A percentile compares a stretch with the other conserved stretches of the same genome.
These are phyloP conservation scores for Pseudogymnoascus sp. DNA, from an alignment of 2,329 filamentous ascomycete genomes.

Conservation along the genomic window DNA sequence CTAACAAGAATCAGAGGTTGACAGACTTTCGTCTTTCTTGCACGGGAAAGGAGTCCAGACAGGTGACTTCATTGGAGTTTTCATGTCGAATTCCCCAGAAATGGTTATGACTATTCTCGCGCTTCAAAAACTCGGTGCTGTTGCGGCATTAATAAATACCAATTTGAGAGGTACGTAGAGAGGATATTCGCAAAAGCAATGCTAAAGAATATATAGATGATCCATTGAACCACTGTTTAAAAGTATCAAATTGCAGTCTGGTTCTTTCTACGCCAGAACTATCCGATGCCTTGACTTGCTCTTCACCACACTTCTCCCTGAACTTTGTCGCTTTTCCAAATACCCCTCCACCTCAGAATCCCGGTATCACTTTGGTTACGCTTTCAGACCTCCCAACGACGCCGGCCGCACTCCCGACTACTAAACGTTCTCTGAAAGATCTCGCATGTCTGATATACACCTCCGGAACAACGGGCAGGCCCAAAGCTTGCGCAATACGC, in stretches of 20 bases:
- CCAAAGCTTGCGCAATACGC: constrained; percentile 37
- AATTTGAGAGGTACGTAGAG: constrained; percentile 35
- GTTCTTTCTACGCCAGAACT: constrained; percentile 39
- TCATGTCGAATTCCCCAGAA: constrained; percentile 41
- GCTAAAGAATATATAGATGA: constrained; percentile 27
- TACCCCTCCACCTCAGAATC: constrained; percentile 7
- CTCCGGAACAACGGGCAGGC: constrained; percentile 40
- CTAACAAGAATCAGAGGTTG: constrained; percentile 30
- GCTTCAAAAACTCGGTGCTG: constrained; percentile 38
- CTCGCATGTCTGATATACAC: constrained; percentile 38
- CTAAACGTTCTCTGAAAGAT: constrained; percentile 31
- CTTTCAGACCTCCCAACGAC: constrained; percentile 13
- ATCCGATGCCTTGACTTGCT: constrained; percentile 25
- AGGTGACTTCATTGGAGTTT: constrained; percentile 38
- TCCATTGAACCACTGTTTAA: constrained; percentile 38
- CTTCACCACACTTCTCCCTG: constrained; percentile 31
- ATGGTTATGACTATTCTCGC: constrained; percentile 38
- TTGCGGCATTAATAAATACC: constrained; percentile 39
- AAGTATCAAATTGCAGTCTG: constrained; percentile 33
- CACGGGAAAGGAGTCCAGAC: constrained; percentile 30
- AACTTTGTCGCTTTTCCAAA: constrained; percentile 32
- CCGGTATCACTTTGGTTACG: constrained; percentile 13
- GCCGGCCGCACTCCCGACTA: constrained; percentile 22
- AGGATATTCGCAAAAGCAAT: background rate
- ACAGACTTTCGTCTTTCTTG: constrained; percentile 36